Evolutionary conservation across 1,284 basidiomycete genomes (phyloP), one percentile per base, ranked within the genome.

Genomic region (Cryptococcus floricola): DNA sequence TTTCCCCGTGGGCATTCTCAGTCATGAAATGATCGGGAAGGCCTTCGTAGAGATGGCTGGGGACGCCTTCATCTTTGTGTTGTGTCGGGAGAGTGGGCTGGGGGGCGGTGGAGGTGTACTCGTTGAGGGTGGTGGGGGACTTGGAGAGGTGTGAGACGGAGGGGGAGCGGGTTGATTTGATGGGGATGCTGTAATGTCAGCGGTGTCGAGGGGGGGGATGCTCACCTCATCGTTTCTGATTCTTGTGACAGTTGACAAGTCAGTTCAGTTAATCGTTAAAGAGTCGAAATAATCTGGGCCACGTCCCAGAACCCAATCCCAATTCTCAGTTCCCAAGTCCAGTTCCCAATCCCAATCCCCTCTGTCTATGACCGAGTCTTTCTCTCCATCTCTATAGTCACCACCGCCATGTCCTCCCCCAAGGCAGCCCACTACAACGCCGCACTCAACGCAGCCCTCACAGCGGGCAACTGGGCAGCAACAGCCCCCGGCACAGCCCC

Each of bases 401-500:
- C 19, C 28, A 48, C n/a, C 27, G 28, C 38, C 2, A 48, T 23
- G 9, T 10, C 57, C 19, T 19, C n/a, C 19, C 65, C 71, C 27
- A 78, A 78, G 58, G 70, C 66, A 3, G 62, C 52, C 6, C 76
- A 78, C 57, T 78, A 78, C 59, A 54, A 59, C 13, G 45, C 57
- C 13, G 60, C 64, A 5, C 64, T 78, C 31, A 68, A 68, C 19
- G 60, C 62, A 4, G 76, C 73, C 8, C 60, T 78, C n/a, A 54
- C 73, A 6, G 58, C 64, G 39, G 77, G 77, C 19, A 62, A 65
- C 13, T 78, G 77, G 77, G 66, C 66, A 23, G 73, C 74, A 14
- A 47, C 62, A 5, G 60, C 71, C 31, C 87, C 89, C 0, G 88
- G 85, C 2, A 86, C 82, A 60, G 80, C 83, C 0, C 82, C 82